Evolutionary conservation across 306 rosid species (phyloP).

Genomic region (Biancaea sappan): DNA sequence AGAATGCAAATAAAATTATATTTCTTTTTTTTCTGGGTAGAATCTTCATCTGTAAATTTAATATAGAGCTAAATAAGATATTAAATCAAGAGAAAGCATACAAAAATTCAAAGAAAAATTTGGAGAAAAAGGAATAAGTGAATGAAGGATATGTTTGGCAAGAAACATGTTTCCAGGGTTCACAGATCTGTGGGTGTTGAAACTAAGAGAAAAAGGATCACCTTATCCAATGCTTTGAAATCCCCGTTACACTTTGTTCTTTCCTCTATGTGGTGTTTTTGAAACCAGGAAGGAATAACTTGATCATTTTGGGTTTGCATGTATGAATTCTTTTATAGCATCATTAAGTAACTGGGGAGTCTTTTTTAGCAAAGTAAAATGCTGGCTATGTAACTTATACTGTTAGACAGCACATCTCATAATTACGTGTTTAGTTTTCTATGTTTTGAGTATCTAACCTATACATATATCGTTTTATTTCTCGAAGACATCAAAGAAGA

Average conservation of each 20-base stretch:
- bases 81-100: background rate
- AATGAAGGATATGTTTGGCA: background rate
- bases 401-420: background rate
- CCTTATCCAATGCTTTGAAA: slow-evolving; percentile 13
- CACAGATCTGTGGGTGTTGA: background rate
- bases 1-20: slow-evolving; percentile 8
- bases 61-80: background rate
- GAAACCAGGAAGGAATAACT: background rate
- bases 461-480: slow-evolving; percentile 31
- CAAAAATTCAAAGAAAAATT: background rate
- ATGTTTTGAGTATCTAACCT: slow-evolving; percentile 35
- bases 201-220: slow-evolving; percentile 1
- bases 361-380: background rate
- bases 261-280: background rate
- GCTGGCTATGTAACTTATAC: background rate
- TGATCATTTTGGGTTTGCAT: slow-evolving; percentile 13
- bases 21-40: background rate
- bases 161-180: background rate
- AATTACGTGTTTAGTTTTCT: slow-evolving; percentile 5
- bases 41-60: background rate
- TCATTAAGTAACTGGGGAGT: slow-evolving; percentile 19
- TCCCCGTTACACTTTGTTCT: slow-evolving; percentile 15
- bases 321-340: background rate
- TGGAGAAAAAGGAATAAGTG: background rate
- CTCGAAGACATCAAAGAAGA: slow-evolving; percentile 58